Evolutionary conservation across 2,329 filamentous ascomycete genomes (phyloP), one percentile per base, ranked within the genome.

Genomic region (Penicillium sp.): DNA sequence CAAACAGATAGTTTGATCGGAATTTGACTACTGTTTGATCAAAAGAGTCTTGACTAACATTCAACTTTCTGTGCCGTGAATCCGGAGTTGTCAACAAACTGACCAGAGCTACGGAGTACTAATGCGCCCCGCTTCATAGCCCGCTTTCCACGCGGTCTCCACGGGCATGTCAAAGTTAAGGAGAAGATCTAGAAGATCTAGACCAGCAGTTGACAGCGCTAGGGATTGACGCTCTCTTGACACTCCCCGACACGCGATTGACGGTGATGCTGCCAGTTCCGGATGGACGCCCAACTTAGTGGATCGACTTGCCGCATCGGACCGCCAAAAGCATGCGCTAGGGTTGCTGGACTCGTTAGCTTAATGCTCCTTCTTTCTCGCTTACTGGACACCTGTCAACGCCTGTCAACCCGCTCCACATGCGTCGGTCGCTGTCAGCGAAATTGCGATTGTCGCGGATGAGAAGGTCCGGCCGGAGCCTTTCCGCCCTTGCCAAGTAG

Each of bases 251-350:
- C 3, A 13, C 18, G 8, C 8, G 33, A 37, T 7, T 20, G 8
- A 32, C 45, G 45, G 45, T 23, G 12, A 8, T 13, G 24, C 31
- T 47, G 15, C 45, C 45, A 24, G 10, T 47, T 47, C 18, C 15
- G 45, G 45, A 27, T 33, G 39, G 28, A 12, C 29, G 31, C 20
- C 23, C 39, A 39, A 39, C 13, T 32, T 20, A 20, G 45, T 47
- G 45, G 45, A 38, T 41, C 27, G n/a, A 25, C 3, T 8, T 15
- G 37, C 25, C 37, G 29, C 29, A 6, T 7, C 8, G 10, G 33
- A 28, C 20, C 20, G n/a, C 7, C 13, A 7, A 12, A 20, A 27
- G 8, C n/a, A 29, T 10, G 13, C n/a, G 27, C 28, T 47, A 23
- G 39, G 20, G 10, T 41, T 31, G 32, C 29, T 15, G 38, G 45